phyloP scores from a whole-genome alignment of 768 basidiomycete genomes.

The Cystobasidium tubakii region DNA sequence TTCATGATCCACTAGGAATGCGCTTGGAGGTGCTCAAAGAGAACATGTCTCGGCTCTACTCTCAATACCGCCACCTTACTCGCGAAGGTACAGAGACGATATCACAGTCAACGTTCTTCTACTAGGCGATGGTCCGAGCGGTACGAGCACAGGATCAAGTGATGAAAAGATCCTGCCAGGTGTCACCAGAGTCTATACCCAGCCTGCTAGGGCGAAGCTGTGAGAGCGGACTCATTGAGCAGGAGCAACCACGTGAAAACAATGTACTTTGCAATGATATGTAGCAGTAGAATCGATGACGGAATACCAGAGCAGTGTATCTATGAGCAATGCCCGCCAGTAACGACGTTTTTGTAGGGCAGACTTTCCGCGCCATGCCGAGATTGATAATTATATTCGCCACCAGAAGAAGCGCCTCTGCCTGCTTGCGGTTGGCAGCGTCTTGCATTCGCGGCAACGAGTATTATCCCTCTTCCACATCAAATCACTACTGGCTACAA shows the following conservation, averaged over 20 bases:
- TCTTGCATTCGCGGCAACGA: too few relatives aligned
- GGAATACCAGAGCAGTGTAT: too few relatives aligned
- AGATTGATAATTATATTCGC: not conserved
- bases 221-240: not conserved
- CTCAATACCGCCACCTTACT: constrained; percentile 24
- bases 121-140: constrained; percentile 4
- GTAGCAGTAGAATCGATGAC: not conserved
- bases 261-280: too few relatives aligned
- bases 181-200: not conserved
- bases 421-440: not conserved
- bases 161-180: not conserved
- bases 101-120: constrained; percentile 27
- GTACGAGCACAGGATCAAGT: not conserved
- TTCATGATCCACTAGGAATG: constrained; percentile 54
- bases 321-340: not conserved
- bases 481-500: too few relatives aligned
- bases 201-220: constrained; percentile 9
- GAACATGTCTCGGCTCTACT: constrained; percentile 33
- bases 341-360: too few relatives aligned
- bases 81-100: constrained; percentile 27
- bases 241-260: too few relatives aligned
- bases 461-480: too few relatives aligned
- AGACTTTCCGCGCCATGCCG: too few relatives aligned
- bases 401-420: not conserved
- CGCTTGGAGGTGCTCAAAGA: constrained; percentile 74